Base-by-base conservation (phyloP, 1,284 basidiomycete species). In the Vanrija humicola region DNA sequence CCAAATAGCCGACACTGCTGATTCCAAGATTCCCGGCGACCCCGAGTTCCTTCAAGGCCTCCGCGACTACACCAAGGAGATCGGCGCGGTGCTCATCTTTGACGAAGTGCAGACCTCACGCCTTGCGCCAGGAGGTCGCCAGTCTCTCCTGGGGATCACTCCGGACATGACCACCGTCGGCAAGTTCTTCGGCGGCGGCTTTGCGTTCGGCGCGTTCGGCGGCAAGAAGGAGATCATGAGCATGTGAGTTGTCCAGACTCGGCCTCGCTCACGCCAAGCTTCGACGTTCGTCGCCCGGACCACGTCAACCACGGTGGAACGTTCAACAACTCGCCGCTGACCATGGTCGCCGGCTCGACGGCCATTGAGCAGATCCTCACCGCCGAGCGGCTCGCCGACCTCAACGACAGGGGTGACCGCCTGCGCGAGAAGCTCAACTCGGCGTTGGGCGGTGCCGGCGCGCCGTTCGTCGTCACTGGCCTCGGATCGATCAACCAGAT, bases 81-180 rank as follows among this genome's bases (percentile, higher is more conserved):
- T 79, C 14, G 78, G 78, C 1, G 78, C 79, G 0, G 68, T 79
- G 43, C 64, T 81, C 43, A 78, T 81, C 59, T 80, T 70, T 55
- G 80, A 81, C 65, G 80, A 81, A 66, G 80, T 81, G 42, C 80
- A 78, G 64, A 66, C 64, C 5, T 54, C 62, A 10, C 56, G 64
- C 1, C 50, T 66, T 21, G 26, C 38, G 14, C 12, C 38, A 12
- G 61, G 65, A 19, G 65, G 65, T 6, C 57, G 65, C 15, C 65
- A 67, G 42, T 55, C 56, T 10, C 48, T 65, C 16, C 53, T 67
- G 9, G 49, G 44, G 7, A 65, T 69, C 55, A 59, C 46, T 2
- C 67, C 67, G 6, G 67, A 69, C 50, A 61, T 69, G 62, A 67
- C 65, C 3, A 66, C 64, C 0, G 19, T 67, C 3, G 67, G 67